Evolutionary conservation across 495 filamentous ascomycete species (phyloP).

Genomic region (Bryoglossum gracile): DNA sequence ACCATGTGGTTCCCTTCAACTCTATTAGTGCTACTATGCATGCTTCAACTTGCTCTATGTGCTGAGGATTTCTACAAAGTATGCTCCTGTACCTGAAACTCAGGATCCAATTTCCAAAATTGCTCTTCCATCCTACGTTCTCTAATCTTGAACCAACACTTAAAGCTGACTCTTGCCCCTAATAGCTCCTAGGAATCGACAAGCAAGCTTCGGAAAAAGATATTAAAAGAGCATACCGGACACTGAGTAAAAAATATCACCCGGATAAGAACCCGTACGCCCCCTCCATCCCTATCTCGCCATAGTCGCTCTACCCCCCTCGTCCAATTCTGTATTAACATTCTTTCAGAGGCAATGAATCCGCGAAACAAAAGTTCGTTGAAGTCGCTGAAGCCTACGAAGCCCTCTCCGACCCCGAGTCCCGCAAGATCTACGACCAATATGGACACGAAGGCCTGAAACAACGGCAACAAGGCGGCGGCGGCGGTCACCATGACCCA

Average conservation of each 20-base stretch:
- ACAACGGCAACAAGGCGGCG: conserved; percentile 69
- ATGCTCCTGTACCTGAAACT: not conserved
- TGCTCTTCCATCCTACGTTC: not conserved
- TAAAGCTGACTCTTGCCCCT: not conserved
- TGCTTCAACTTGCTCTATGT: conserved; percentile 39
- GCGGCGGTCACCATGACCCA: conserved; percentile 66
- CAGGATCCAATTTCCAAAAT: not conserved
- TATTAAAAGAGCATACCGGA: conserved; percentile 94
- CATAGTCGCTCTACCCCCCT: not conserved
- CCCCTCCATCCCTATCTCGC: conserved; percentile 1
- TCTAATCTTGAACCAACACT: not conserved
- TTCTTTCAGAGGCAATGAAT: conserved; percentile 55
- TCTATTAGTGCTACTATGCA: conserved; percentile 33
- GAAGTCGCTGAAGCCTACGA: conserved; percentile 96
- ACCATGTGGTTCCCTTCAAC: conserved; percentile 23
- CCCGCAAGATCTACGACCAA: conserved; percentile 89
- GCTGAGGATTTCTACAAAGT: conserved; percentile 88
- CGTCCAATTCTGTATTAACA: not conserved
- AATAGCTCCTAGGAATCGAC: conserved; percentile 67
- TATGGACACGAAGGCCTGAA: conserved; percentile 88
- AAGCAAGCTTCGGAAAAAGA: conserved; percentile 79
- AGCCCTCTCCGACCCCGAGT: conserved; percentile 71
- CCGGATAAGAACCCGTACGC: conserved; percentile 97
- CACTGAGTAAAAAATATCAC: conserved; percentile 90
- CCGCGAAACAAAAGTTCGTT: conserved; percentile 88